Base-by-base conservation (phyloP, 2,329 filamentous ascomycete species). In the Diplodia intermedia region DNA sequence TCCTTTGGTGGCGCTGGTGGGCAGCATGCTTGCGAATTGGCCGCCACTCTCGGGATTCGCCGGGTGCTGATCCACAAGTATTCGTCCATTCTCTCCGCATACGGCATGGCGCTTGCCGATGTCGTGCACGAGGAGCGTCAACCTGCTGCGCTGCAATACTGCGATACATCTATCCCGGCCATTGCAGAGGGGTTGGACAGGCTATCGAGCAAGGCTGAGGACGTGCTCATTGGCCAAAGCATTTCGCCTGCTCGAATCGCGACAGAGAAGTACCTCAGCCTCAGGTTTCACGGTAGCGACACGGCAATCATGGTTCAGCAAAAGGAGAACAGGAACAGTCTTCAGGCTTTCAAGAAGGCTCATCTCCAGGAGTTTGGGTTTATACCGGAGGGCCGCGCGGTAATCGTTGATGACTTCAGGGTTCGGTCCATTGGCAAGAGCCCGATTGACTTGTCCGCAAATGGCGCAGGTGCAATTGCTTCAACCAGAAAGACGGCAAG, bases 171-270 rank as follows among this genome's bases (percentile, higher is more conserved):
- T 1, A 20, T 71, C 14, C 60, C 71, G 8, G 65, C 52, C 15
- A 54, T 93, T 0, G 89, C 93, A 68, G 90, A 93, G 77, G 85
- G 88, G 18, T 91, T 94, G 38, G 65, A 90, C 8, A 56, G 88
- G 23, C 12, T 54, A 12, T 31, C 52, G 29, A 33, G 29, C 26
- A 18, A n/a, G 15, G 91, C 90, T 0, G 82, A 83, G 2, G 78
- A 82, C 33, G 84, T 86, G 1, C 81, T 94, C 2, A 79, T 81
- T 20, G 87, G 88, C 2, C 91, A 94, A 76, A 91, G 91, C 0
- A 93, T 94, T 15, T 26, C 69, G 0, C 61, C 60, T 1, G 62
- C 69, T 5, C 52, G 66, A 1, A 71, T 74, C 20, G 53, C 54
- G 6, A 72, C 71, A 43, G 76, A 82, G 49, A 71, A 73, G 2